These are phyloP conservation scores for Hypocrella siamensis DNA, from an alignment of 2,329 filamentous ascomycete species.

Conservation along the genomic window DNA sequence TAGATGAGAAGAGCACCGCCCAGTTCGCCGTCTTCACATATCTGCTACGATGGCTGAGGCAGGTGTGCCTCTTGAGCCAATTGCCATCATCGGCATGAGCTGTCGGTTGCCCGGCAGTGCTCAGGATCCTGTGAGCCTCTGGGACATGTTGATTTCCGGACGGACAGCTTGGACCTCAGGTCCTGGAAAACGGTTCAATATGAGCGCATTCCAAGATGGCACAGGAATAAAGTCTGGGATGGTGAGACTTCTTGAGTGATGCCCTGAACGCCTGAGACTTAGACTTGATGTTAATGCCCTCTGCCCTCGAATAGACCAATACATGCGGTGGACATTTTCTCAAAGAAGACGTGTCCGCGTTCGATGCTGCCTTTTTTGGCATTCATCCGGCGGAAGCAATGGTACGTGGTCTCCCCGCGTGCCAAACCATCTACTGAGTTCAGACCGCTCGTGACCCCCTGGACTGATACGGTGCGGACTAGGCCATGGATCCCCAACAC, in stretches of 20 bases:
- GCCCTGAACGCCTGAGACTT: background rate
- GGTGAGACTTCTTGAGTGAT: background rate
- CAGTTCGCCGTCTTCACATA: too few relatives aligned
- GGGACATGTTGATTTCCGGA: conserved; percentile 8
- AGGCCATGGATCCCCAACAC: conserved; percentile 28
- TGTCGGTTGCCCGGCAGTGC: conserved; percentile 8
- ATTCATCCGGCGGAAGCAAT: background rate
- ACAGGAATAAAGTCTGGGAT: background rate
- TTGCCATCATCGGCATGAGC: conserved; percentile 11
- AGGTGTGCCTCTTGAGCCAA: conserved; percentile 5
- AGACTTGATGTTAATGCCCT: background rate
- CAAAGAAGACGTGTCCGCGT: conserved; percentile 13
- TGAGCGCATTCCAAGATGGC: conserved; percentile 20
- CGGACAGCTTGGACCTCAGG: conserved; percentile 21
- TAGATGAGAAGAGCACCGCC: too few relatives aligned
- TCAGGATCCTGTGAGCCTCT: conserved; percentile 5
- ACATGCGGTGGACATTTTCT: conserved; percentile 9
- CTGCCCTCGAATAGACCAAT: background rate
- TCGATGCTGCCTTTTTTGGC: conserved; percentile 6
- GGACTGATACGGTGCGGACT: conserved; percentile 1
- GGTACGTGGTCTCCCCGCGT: conserved; percentile 4
- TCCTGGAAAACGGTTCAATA: conserved; percentile 29
- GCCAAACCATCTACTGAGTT: conserved; percentile 8
- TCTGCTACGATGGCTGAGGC: too few relatives aligned
- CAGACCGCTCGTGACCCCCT: background rate